Evolutionary conservation across 768 basidiomycete species (phyloP), one percentile per base, ranked within the genome.

Genomic region (Pholiota molesta): DNA sequence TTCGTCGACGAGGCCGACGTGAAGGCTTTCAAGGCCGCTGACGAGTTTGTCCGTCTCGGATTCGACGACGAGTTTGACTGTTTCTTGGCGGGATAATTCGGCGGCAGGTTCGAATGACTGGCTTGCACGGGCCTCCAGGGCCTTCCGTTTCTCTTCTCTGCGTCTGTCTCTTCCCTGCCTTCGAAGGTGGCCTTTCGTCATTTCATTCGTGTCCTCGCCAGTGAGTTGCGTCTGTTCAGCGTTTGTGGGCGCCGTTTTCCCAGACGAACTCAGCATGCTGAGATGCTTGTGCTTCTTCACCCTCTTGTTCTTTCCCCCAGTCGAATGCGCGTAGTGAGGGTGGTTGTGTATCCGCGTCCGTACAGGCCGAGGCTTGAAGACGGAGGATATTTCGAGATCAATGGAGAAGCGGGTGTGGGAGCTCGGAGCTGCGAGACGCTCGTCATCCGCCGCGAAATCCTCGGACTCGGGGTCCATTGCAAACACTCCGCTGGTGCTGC

Each of bases 331-430:
- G 60, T 68, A 65, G 60, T 75, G 69, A 23, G 69, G 57, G 55
- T 72, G 70, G 40, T 74, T 75, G 68, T 72, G 75, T 65, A 70
- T 69, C 16, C 77, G 78, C 8, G 73, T 75, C 57, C 83, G 86
- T 65, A 83, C 74, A 1, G 89, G 89, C 0, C 87, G 83, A 1
- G 90, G 90, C 66, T 92, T 91, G 77, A 85, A 91, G 10, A 92
- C 91, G 2, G 86, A 80, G 2, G 83, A 75, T 52, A 92, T 90
- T 68, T 89, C 88, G 60, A 93, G 81, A 69, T 86, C 85, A 56
- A 87, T 73, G 17, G 79, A 71, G 61, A 81, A 74, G 4, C 70
- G 65, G 14, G 67, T 13, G 35, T 62, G 52, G 23, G 67, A n/a
- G 23, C 63, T 69, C 21, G 55, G 64, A 66, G 26, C 59, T 31